Percentiles rank a stretch among this genome's conserved stretches.
These are phyloP conservation scores for Lasiosphaeria miniovina DNA, from an alignment of 495 filamentous ascomycete genomes.

Conservation along the genomic window DNA sequence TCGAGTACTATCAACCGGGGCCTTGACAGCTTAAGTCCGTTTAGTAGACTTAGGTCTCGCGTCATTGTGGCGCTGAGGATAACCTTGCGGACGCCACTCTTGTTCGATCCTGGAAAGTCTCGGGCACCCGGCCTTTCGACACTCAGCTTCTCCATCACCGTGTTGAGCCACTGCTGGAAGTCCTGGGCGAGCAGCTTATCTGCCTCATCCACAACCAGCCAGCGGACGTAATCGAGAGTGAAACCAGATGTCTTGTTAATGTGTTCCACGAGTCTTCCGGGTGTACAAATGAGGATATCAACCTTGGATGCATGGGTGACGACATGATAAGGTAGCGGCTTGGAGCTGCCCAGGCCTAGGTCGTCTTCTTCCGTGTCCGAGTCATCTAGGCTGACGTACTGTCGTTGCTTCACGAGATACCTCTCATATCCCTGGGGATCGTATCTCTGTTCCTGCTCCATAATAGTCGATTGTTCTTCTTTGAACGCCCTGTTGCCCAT, in stretches of 20 bases:
- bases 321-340: conserved; percentile 58
- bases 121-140: conserved; percentile 33
- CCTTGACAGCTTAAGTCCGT: conserved; percentile 64
- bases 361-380: conserved; percentile 20
- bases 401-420: conserved; percentile 19
- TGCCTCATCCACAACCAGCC: conserved; percentile 91
- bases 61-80: conserved; percentile 94
- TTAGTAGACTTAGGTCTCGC: conserved; percentile 75
- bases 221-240: conserved; percentile 67
- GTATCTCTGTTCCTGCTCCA: conserved; percentile 56
- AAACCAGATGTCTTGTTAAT: conserved; percentile 80
- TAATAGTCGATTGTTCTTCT: conserved; percentile 66
- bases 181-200: conserved; percentile 87
- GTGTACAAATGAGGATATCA: conserved; percentile 88
- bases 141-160: conserved; percentile 63
- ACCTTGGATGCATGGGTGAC: conserved; percentile 63
- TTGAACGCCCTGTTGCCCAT: conserved; percentile 74
- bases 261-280: conserved; percentile 89
- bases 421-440: conserved; percentile 33
- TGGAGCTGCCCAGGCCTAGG: conserved; percentile 10
- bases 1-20: conserved; percentile 78
- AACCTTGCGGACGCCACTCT: conserved; percentile 61
- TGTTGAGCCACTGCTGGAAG: conserved; percentile 86
- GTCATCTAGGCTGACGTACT: conserved; percentile 20
- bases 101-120: conserved; percentile 49